Conservation (phyloP, 1,284 basidiomycete genomes). For the Papiliotrema nemorosa region DNA sequence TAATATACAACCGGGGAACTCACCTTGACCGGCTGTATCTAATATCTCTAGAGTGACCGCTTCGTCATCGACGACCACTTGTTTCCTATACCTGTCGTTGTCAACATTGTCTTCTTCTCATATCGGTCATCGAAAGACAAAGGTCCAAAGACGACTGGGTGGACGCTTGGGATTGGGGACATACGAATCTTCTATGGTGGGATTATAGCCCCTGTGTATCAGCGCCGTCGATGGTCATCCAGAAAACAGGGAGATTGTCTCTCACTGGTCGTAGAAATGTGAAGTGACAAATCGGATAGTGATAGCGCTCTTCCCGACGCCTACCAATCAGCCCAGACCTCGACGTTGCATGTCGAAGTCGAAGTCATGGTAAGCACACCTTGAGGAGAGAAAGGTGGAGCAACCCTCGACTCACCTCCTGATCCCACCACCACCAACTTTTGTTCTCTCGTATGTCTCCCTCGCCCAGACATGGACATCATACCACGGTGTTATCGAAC, state of each 20-base stretch:
- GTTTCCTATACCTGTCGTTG: slow-evolving; percentile 46
- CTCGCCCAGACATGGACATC: neutral
- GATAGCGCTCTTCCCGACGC: slow-evolving; percentile 54
- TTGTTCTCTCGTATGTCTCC: neutral
- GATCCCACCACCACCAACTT: slow-evolving; percentile 8
- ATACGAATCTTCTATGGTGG: slow-evolving; percentile 54
- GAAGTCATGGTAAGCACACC: neutral
- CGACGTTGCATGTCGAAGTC: neutral
- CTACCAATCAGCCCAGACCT: slow-evolving; percentile 17
- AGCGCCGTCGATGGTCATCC: neutral
- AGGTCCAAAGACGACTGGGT: neutral
- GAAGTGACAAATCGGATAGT: slow-evolving; percentile 54
- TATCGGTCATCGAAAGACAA: too few relatives aligned
- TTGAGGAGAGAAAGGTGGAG: neutral
- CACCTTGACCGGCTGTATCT: slow-evolving; percentile 56
- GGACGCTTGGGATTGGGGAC: neutral
- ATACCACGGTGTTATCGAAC: neutral
- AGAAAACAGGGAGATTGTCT: slow-evolving; percentile 13
- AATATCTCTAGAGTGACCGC: slow-evolving; percentile 57
- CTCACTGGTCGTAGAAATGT: slow-evolving; percentile 54
- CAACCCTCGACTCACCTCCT: slow-evolving; percentile 1
- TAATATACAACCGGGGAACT: slow-evolving; percentile 8
- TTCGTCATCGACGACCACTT: slow-evolving; percentile 57
- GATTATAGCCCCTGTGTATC: slow-evolving; percentile 49
- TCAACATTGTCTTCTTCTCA: neutral